phyloP scores from a whole-genome alignment of 208 protist species.

The Leishmania arabica region DNA sequence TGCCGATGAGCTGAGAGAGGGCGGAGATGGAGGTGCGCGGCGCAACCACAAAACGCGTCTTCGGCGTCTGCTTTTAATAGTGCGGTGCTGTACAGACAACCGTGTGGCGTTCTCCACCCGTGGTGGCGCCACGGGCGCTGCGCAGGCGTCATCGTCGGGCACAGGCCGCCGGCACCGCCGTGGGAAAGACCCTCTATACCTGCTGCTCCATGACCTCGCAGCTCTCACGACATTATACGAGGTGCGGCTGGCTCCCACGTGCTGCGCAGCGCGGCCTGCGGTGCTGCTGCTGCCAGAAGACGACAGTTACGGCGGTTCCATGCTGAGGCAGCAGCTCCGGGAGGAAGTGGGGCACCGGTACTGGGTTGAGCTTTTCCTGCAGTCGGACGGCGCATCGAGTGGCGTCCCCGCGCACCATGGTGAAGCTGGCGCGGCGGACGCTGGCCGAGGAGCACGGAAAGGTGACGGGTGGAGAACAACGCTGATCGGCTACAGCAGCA shows the following conservation, averaged over 20 bases:
- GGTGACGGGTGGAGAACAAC: neutral
- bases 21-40: neutral
- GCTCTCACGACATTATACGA: conserved; percentile 44
- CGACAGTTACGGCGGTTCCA: conserved; percentile 53
- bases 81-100: conserved; percentile 60
- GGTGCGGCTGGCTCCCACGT: conserved; percentile 32
- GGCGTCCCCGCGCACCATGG: neutral
- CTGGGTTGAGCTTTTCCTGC: conserved; percentile 54
- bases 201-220: conserved; percentile 64
- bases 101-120: conserved; percentile 27
- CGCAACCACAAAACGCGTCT: conserved; percentile 3
- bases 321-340: conserved; percentile 48
- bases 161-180: conserved; percentile 29
- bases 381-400: conserved; percentile 7
- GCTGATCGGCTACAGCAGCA: conserved; percentile 8
- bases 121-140: neutral
- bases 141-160: neutral
- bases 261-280: conserved; percentile 34
- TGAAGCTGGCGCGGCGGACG: neutral
- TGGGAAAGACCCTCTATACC: conserved; percentile 45
- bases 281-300: conserved; percentile 79
- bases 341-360: conserved; percentile 51
- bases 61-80: conserved; percentile 46
- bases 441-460: neutral
- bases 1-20: neutral